phyloP scores from a whole-genome alignment of 495 filamentous ascomycete genomes.

The Ramalina peruviana region DNA sequence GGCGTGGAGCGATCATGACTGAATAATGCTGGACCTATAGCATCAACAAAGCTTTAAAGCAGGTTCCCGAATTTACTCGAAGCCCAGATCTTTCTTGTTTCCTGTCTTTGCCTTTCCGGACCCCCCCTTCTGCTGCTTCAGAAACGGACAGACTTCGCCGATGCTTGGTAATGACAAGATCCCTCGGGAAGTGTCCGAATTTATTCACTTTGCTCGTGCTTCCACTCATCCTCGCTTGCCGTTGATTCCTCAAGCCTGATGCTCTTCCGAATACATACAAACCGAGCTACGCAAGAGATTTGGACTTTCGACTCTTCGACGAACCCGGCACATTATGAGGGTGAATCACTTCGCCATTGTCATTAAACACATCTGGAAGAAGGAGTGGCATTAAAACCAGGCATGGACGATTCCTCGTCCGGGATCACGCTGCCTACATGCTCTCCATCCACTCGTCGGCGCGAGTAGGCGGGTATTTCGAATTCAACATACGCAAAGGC shows the following conservation, averaged over 20 bases:
- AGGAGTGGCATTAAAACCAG: constrained; percentile 7
- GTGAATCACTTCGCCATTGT: constrained; percentile 10
- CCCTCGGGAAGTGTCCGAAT: constrained; percentile 1
- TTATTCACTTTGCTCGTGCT: constrained; percentile 3
- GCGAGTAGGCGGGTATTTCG: constrained; percentile 10
- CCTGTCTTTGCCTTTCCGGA: too few species aligned
- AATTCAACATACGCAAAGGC: constrained; percentile 8
- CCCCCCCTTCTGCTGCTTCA: background rate
- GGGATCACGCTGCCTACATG: constrained; percentile 7
- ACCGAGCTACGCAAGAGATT: constrained; percentile 8
- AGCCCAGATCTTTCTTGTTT: too few species aligned
- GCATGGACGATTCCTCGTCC: constrained; percentile 5
- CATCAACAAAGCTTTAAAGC: too few species aligned
- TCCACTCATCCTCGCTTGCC: background rate
- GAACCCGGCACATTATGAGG: constrained; percentile 11
- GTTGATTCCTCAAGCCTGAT: background rate
- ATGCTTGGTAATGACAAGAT: constrained; percentile 4
- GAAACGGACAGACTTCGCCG: constrained; percentile 5
- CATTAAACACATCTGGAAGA: constrained; percentile 10
- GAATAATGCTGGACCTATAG: too few species aligned
- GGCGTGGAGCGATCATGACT: too few species aligned
- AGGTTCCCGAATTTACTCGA: too few species aligned
- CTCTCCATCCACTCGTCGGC: constrained; percentile 10
- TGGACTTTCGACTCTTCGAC: constrained; percentile 5
- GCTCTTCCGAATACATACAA: constrained; percentile 6